Base-by-base conservation (phyloP, 1,284 basidiomycete species). In the Pseudozyma flocculosa region DNA sequence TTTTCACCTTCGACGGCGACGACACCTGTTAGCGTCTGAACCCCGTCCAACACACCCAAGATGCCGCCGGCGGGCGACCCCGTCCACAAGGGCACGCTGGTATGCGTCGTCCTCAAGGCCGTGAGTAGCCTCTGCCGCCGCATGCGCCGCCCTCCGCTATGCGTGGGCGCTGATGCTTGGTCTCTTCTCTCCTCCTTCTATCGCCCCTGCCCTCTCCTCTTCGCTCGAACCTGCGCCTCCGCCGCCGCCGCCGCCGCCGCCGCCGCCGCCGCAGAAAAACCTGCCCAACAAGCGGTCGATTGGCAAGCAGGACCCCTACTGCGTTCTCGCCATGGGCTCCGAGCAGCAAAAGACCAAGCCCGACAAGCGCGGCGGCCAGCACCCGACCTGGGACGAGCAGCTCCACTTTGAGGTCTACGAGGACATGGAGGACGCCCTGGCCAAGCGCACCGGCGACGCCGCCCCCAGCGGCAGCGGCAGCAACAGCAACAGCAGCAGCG, bases 321-420 rank as follows among this genome's bases (percentile, higher is more conserved):
- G 92, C 72, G 82, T 87, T 22, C 83, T 96, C 37, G 81, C 83
- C 7, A 82, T 92, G 54, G 88, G 89, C 71, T 43, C 48, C 17
- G 60, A 70, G 23, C 45, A 45, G 93, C 94, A 26, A 89, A 89
- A 78, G 86, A 77, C 75, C 15, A 62, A 62, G 30, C 59, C 92
- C 9, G 89, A 97, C 79, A 93, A 91, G 78, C 88, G 92, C 36
- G 94, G 95, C 47, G 95, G 95, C 4, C 94, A 98, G 79, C 92
- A 95, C 79, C 95, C 94, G 9, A 89, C 91, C 78, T 99, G 95
- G 94, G 95, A 99, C 78, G 92, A 95, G 74, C 94, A 99, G 80
- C 83, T 98, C 66, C 88, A 95, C 41, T 98, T 98, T 79, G 87
- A 88, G 29, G 83, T 99, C 55, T 85, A 84, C 67, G 91, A 94